Evolutionary conservation across 768 basidiomycete species (phyloP).

Genomic region (Candolleomyces eurysporus): DNA sequence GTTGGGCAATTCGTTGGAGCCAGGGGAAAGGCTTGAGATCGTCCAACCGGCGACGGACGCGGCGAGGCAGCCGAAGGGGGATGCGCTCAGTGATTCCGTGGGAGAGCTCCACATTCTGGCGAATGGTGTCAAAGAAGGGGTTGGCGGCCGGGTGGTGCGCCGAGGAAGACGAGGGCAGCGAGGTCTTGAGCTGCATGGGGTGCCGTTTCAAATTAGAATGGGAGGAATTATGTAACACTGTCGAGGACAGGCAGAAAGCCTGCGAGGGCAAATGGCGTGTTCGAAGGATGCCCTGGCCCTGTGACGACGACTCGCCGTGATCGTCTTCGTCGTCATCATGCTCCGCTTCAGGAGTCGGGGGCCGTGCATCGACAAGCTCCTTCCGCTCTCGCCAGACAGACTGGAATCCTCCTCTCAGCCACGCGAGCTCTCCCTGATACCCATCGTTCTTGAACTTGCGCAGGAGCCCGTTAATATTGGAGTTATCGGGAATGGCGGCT

Average conservation of each 20-base stretch:
- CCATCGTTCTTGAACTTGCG: slow-evolving; percentile 65
- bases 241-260: slow-evolving; percentile 60
- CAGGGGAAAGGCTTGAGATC: slow-evolving; percentile 75
- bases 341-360: slow-evolving; percentile 49
- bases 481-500: slow-evolving; percentile 51
- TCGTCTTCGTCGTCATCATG: slow-evolving; percentile 51
- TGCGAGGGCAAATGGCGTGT: slow-evolving; percentile 60
- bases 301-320: slow-evolving; percentile 9
- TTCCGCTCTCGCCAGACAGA: slow-evolving; percentile 56
- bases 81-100: slow-evolving; percentile 79
- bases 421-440: slow-evolving; percentile 61
- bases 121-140: slow-evolving; percentile 94
- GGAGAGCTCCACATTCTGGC: slow-evolving; percentile 82
- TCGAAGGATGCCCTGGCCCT: slow-evolving; percentile 38
- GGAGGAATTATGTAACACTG: slow-evolving; percentile 30
- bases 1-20: slow-evolving; percentile 69
- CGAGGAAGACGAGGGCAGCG: slow-evolving; percentile 13
- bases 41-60: slow-evolving; percentile 53
- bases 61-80: slow-evolving; percentile 55
- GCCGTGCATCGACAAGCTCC: slow-evolving; percentile 50
- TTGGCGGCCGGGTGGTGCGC: slow-evolving; percentile 53
- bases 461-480: slow-evolving; percentile 70
- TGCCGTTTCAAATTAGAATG: slow-evolving; percentile 19
- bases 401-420: slow-evolving; percentile 83
- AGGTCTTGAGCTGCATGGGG: slow-evolving; percentile 14